Evolutionary conservation across 2,329 filamentous ascomycete species (phyloP), one percentile per base, ranked within the genome.

Genomic region (Ophiostoma ulmi): DNA sequence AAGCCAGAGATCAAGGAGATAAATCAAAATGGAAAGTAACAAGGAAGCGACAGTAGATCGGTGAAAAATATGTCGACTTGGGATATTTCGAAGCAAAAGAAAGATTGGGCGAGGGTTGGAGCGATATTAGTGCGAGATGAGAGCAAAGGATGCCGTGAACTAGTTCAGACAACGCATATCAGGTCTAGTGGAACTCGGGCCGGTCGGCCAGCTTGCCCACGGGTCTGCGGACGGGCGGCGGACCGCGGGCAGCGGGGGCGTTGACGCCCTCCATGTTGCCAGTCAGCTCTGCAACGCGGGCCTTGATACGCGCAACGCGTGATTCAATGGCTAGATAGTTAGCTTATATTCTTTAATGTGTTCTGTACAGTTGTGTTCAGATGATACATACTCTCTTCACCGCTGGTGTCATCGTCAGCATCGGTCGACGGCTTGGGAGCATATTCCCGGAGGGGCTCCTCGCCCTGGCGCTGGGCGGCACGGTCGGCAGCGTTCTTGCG

Each of bases 251-350:
- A 72, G 76, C 78, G 36, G 85, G 82, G 7, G 77, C 78, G 58
- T 76, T 77, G 44, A 79, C 79, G 63, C 81, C 83, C 77, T 94
- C 91, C 86, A 92, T 92, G 79, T 91, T 92, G 76, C 91, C 91
- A 1, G 95, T 99, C 76, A 99, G 82, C 79, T 97, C 93, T 69
- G 95, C 95, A 72, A 99, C 95, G 73, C 95, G 90, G 72, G 95
- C 95, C 82, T 97, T 98, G 86, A 99, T 99, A 74, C 95, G 91
- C 67, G 95, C 95, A 72, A 98, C 95, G 75, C 95, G 92, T 67
- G 93, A 94, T 80, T 99, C 95, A 77, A 98, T 98, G 48, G 94
- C 93, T 96, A 55, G 36, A 75, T 70, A 66, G 14, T 61, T 63
- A 65, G n/a, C 68, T 36, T 65, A 20, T 17, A 17, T 58, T 26